phyloP scores from a whole-genome alignment of 495 filamentous ascomycete species.

The Aspergillus avenaceus region DNA sequence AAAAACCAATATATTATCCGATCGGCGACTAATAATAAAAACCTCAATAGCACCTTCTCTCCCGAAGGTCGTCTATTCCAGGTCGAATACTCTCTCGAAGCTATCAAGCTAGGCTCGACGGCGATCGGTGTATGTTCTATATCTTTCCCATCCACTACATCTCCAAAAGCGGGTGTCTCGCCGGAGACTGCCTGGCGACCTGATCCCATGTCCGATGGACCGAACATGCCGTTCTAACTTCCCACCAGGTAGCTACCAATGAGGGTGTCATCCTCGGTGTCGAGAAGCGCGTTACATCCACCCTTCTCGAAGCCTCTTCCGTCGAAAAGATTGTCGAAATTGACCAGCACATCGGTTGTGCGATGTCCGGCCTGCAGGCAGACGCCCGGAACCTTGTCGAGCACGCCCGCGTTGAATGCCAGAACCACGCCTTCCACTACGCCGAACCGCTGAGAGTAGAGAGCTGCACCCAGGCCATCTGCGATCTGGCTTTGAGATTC shows the following conservation, averaged over 20 bases:
- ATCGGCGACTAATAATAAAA: constrained; percentile 22
- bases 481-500: constrained; percentile 92
- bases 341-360: constrained; percentile 96
- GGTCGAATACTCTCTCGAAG: constrained; percentile 99
- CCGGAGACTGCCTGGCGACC: background rate
- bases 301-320: constrained; percentile 91
- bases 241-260: constrained; percentile 71
- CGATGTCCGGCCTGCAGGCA: constrained; percentile 95
- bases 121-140: constrained; percentile 77
- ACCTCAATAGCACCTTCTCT: constrained; percentile 88
- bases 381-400: constrained; percentile 95
- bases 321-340: constrained; percentile 99
- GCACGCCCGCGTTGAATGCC: constrained; percentile 94
- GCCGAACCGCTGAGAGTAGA: constrained; percentile 91
- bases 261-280: constrained; percentile 94
- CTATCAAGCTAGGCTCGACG: constrained; percentile 98
- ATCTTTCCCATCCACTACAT: background rate
- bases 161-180: background rate
- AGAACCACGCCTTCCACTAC: constrained; percentile 95
- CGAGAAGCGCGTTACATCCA: constrained; percentile 97
- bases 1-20: background rate
- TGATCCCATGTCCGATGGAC: background rate
- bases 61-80: constrained; percentile 99
- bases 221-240: constrained; percentile 13
- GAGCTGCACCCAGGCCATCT: constrained; percentile 98